Percentiles rank a stretch among this genome's conserved stretches.
Evolutionary conservation across 257 asterid species (phyloP).

Genomic region (Ocimum tenuiflorum): DNA sequence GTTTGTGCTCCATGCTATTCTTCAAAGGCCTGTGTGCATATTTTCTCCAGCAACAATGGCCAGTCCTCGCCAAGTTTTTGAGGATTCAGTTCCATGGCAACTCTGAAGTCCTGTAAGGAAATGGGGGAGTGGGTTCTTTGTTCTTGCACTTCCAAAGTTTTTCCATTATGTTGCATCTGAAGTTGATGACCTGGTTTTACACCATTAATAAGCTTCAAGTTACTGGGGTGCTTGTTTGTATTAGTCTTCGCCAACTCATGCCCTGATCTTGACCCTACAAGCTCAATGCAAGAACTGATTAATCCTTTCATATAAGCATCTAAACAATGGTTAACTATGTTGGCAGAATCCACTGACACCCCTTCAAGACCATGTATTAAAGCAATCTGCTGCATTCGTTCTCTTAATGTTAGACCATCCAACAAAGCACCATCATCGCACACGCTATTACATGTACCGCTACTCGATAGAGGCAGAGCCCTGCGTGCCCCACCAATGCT

Average conservation of each 20-base stretch:
- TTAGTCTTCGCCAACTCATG: slow-evolving; percentile 32
- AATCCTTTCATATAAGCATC: slow-evolving; percentile 72
- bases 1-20: slow-evolving; percentile 35
- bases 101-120: slow-evolving; percentile 78
- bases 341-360: slow-evolving; percentile 71
- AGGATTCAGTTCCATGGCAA: slow-evolving; percentile 91
- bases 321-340: slow-evolving; percentile 64
- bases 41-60: slow-evolving; percentile 86
- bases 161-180: slow-evolving; percentile 46
- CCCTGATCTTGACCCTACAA: slow-evolving; percentile 59
- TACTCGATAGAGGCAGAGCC: slow-evolving; percentile 42
- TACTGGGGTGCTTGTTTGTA: slow-evolving; percentile 31
- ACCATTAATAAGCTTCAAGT: slow-evolving; percentile 61
- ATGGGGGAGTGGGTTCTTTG: slow-evolving; percentile 39
- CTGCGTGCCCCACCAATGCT: slow-evolving; percentile 62
- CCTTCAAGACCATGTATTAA: slow-evolving; percentile 73
- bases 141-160: slow-evolving; percentile 40
- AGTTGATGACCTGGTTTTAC: slow-evolving; percentile 51
- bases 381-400: slow-evolving; percentile 79
- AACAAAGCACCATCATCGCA: slow-evolving; percentile 44
- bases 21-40: slow-evolving; percentile 62
- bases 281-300: slow-evolving; percentile 61
- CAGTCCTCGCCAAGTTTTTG: slow-evolving; percentile 93
- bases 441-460: slow-evolving; percentile 39
- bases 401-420: slow-evolving; percentile 59